Percentiles rank a stretch among this genome's conserved stretches.
Conservation (phyloP, 805 yeast species). For the Lachancea dasiensis region DNA sequence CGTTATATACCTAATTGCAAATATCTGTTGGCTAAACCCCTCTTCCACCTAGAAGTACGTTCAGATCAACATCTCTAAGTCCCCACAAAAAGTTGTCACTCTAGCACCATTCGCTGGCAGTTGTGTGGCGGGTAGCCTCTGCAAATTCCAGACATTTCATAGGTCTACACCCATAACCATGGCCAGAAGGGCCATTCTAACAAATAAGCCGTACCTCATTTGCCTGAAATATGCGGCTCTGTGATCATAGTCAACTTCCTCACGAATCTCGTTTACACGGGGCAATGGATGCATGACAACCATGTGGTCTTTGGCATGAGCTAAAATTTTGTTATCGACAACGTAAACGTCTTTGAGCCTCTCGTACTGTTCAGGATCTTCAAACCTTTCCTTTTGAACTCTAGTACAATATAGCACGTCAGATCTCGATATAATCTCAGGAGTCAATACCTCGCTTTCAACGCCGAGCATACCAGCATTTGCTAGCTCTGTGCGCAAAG, state of each 20-base stretch:
- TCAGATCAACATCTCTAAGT: conserved; percentile 10
- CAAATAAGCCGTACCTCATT: conserved; percentile 97
- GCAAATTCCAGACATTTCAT: conserved; percentile 21
- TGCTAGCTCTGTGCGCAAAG: conserved; percentile 58
- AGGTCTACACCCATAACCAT: conserved; percentile 96
- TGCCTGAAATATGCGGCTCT: conserved; percentile 99
- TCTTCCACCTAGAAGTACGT: neutral
- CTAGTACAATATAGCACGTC: conserved; percentile 98
- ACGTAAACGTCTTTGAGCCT: conserved; percentile 85
- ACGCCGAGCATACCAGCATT: conserved; percentile 61
- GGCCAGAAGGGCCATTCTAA: conserved; percentile 97
- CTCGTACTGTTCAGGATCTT: conserved; percentile 67
- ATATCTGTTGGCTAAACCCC: too few species aligned
- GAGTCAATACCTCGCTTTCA: conserved; percentile 74
- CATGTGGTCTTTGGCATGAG: conserved; percentile 96
- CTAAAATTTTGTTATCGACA: conserved; percentile 85
- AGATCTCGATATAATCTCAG: conserved; percentile 78
- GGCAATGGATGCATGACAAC: conserved; percentile 99
- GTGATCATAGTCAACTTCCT: conserved; percentile 98
- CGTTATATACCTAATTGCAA: too few species aligned
- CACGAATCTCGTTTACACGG: conserved; percentile 91
- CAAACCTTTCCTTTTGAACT: conserved; percentile 95
- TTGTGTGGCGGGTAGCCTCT: neutral
- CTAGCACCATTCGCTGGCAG: neutral
- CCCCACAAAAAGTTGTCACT: conserved; percentile 15